Evolutionary conservation across 2,329 filamentous ascomycete species (phyloP), one percentile per base, ranked within the genome.

Genomic region (Neonectria punicea): DNA sequence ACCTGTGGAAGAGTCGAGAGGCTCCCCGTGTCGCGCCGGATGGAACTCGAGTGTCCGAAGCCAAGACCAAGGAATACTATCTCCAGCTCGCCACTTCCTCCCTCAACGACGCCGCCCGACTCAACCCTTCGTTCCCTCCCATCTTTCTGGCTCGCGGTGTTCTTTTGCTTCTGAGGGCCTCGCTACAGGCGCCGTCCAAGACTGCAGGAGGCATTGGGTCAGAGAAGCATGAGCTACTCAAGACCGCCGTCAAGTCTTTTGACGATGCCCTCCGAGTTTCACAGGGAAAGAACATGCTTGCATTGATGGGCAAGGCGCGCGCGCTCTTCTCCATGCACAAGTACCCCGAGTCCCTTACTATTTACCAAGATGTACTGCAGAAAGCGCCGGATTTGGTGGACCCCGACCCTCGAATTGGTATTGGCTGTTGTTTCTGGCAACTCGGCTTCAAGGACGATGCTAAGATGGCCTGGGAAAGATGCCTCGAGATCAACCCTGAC

Each of bases 351-450:
- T 92, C 97, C 14, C 81, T 98, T 57, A 87, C 92, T 65, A 85
- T 88, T 25, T 99, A 98, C 77, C 96, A 99, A 80, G 92, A 93
- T 65, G 93, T 94, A 16, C 83, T 99, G 55, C 86, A 90, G 73
- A 94, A 92, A 79, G 94, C 94, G 83, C 96, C 96, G 2, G 90
- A 93, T 70, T 85, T 98, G 74, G 89, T 92, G 46, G 96, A 99
- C 75, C 96, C 96, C 0, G 96, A 99, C 79, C 97, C 96, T 71
- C 89, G 97, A 72, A 95, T 99, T 72, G 96, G 96, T 60, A 95
- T 99, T 75, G 96, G 96, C 50, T 96, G 93, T 80, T 99, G 96
- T 83, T 91, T 98, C 78, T 99, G 97, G 96, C 93, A 97, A 79
- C 85, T 99, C 30, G 94, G 94, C 11, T 94, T 93, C 83, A 98